Evolutionary conservation across 2,329 filamentous ascomycete species (phyloP).

Genomic region (Hypomyces perniciosus): DNA sequence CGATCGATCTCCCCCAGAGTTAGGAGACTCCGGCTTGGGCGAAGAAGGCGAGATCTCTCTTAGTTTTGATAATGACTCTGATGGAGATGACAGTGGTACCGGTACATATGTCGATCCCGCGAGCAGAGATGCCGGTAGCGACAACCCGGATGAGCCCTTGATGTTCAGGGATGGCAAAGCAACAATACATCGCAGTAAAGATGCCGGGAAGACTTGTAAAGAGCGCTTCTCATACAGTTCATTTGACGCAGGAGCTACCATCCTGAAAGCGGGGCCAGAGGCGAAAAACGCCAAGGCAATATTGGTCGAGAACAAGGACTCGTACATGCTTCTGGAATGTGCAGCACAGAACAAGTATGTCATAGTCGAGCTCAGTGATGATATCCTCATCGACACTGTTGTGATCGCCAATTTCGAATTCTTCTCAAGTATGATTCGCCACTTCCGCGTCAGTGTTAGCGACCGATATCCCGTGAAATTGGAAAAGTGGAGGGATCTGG

Average conservation of each 20-base stretch:
- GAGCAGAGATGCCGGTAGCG: conserved; percentile 10
- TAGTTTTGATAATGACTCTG: conserved; percentile 41
- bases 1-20: conserved; percentile 48
- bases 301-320: conserved; percentile 94
- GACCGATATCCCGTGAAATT: conserved; percentile 90
- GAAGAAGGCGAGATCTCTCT: conserved; percentile 79
- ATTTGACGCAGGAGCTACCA: conserved; percentile 90
- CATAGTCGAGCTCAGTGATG: conserved; percentile 87
- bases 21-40: conserved; percentile 71
- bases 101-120: not conserved
- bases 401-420: conserved; percentile 99
- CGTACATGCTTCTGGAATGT: conserved; percentile 95
- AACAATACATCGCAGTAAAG: conserved; percentile 68
- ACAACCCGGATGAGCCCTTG: conserved; percentile 33
- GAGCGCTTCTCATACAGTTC: conserved; percentile 97
- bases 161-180: conserved; percentile 43
- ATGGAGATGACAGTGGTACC: conserved; percentile 14
- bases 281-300: conserved; percentile 86
- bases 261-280: conserved; percentile 81
- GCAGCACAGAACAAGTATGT: conserved; percentile 83
- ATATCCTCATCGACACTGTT: conserved; percentile 81
- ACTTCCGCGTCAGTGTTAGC: conserved; percentile 85
- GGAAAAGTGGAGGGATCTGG: conserved; percentile 86
- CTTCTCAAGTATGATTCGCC: conserved; percentile 93
- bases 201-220: conserved; percentile 95